Evolutionary conservation across 495 filamentous ascomycete genomes (phyloP), one percentile per base, ranked within the genome.

Genomic region (Penicillium odoratum): DNA sequence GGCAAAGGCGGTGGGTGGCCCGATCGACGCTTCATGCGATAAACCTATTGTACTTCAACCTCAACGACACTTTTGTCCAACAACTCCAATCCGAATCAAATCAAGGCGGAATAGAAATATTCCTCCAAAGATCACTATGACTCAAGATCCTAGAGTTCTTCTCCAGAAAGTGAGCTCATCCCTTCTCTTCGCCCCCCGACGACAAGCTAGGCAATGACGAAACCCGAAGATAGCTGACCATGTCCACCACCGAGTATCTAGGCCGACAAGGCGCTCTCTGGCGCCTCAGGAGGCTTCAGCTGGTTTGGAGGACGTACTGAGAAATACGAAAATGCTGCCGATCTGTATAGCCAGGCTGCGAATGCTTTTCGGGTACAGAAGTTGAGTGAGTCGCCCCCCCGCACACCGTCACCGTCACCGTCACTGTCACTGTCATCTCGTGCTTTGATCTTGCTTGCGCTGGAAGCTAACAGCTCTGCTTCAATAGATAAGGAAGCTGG

Each of bases 261-360:
- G 91, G 92, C 92, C 69, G 89, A 93, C 66, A 92, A 91, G 81
- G 81, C 87, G 16, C 80, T 87, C 4, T 69, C 81, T 60, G 74
- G 85, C 60, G 90, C 90, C 11, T 76, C 79, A n/a, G 75, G 86
- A 4, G 91, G 92, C 47, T 87, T 85, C 63, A 85, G 81, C 60
- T 86, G 93, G 71, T 94, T 96, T 61, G 85, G 89, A 44, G 87
- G 88, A 33, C 81, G 84, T 54, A 78, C 86, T 65, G 92, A 96
- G 60, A 96, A 97, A 70, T 91, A 86, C 59, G 88, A 93, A 72
- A 83, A 82, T 76, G 92, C 91, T 9, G 88, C 89, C 52, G 88
- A 94, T 61, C 76, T 93, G 48, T 96, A 89, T 65, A 81, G 82
- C 45, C 84, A 92, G 63, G 91, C 91, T 34, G 92, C 86, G 53